A percentile compares a stretch with the other conserved stretches of the same genome.
These are phyloP conservation scores for Trametes maxima DNA, from an alignment of 768 basidiomycete genomes.

Conservation along the genomic window DNA sequence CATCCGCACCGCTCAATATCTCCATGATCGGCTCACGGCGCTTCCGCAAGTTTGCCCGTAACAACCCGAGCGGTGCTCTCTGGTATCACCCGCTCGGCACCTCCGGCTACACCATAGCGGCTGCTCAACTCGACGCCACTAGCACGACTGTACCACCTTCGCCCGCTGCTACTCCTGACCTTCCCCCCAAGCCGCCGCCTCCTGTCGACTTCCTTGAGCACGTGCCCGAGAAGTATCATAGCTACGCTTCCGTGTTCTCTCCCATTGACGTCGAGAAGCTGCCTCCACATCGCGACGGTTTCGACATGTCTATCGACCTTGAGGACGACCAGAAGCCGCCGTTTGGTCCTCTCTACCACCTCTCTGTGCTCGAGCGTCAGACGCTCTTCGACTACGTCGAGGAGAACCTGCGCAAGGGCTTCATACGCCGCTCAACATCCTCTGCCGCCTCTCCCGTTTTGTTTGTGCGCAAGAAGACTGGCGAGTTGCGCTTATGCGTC, in stretches of 20 bases:
- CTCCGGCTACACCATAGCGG: conserved; percentile 2
- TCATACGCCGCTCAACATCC: conserved; percentile 34
- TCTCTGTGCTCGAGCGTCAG: conserved; percentile 42
- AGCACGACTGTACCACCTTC: background rate
- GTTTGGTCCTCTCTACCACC: no score
- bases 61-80: background rate
- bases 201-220: conserved; percentile 1
- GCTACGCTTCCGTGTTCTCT: conserved; percentile 25
- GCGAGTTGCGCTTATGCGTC: no score
- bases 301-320: conserved; percentile 33
- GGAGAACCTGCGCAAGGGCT: conserved; percentile 36
- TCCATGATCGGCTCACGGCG: background rate
- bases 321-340: conserved; percentile 31
- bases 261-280: conserved; percentile 10
- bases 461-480: no score
- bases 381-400: conserved; percentile 45
- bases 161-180: background rate
- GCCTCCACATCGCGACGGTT: conserved; percentile 1
- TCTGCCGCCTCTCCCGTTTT: conserved; percentile 26
- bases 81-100: conserved; percentile 11
- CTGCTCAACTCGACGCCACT: background rate
- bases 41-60: conserved; percentile 7
- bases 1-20: background rate
- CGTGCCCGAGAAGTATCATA: conserved; percentile 21
- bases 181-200: background rate